Conservation (phyloP, 2,329 filamentous ascomycete genomes). For the Teratosphaeria pseudoeucalypti region DNA sequence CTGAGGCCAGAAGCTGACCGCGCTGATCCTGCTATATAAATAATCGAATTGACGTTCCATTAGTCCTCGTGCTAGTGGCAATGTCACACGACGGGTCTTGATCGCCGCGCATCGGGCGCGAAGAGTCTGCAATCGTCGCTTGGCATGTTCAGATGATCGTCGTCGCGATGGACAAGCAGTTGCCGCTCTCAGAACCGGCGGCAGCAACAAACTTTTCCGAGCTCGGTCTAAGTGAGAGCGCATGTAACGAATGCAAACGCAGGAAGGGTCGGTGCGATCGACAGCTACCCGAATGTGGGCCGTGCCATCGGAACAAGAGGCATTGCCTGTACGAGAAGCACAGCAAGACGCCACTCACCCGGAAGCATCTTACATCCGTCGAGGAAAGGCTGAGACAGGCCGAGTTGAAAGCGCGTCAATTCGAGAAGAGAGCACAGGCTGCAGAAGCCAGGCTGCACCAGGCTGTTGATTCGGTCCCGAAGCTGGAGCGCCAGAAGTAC, state of each 20-base stretch:
- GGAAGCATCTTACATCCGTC: slow-evolving; percentile 37
- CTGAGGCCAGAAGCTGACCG: neutral
- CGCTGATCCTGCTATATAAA: neutral
- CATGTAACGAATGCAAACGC: slow-evolving; percentile 20
- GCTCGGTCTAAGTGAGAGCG: slow-evolving; percentile 10
- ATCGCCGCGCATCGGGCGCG: neutral
- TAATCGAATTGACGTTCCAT: neutral
- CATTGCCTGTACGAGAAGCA: slow-evolving; percentile 42
- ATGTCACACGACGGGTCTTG: neutral
- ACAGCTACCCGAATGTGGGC: slow-evolving; percentile 29
- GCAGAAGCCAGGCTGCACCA: slow-evolving; percentile 13
- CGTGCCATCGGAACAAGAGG: slow-evolving; percentile 34
- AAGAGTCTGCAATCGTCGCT: neutral
- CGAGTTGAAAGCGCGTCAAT: slow-evolving; percentile 12
- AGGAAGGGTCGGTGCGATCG: slow-evolving; percentile 18
- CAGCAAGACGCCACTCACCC: slow-evolving; percentile 38
- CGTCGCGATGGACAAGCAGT: slow-evolving; percentile 8
- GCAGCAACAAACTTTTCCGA: slow-evolving; percentile 1
- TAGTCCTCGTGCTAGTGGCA: neutral
- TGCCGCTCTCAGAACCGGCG: slow-evolving; percentile 5
- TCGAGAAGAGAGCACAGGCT: slow-evolving; percentile 12
- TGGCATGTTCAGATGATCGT: neutral
- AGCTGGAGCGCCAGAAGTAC: neutral
- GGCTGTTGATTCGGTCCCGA: neutral
- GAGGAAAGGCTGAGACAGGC: slow-evolving; percentile 30